Base-by-base conservation (phyloP, 257 asterid genomes). In the Solanum appendiculatum region DNA sequence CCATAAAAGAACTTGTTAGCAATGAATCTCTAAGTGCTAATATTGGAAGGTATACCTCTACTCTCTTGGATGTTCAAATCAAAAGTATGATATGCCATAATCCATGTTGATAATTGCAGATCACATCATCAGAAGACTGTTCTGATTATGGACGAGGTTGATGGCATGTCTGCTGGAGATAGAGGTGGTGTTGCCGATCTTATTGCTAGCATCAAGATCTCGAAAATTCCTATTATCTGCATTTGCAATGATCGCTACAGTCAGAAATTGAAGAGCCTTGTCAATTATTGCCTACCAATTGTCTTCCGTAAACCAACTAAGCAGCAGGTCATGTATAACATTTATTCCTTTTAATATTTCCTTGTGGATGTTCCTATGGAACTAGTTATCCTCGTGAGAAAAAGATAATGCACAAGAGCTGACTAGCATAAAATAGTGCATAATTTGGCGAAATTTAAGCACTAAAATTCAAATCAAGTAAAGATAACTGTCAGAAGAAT, bases 121-220 rank as follows among this genome's bases (percentile, higher is more conserved):
- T 90, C 94, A 85, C 93, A 92, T 75, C 94, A 87, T 88, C 93
- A 82, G 40, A 97, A 94, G 89, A 92, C 98, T 84, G 99, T 97
- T 89, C 95, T 97, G 86, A 95, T 97, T 37, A 97, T 97, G 99
- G 99, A 97, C 90, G 99, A 97, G 91, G 99, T 97, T 91, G 99
- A 97, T 58, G 99, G 99, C 82, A 97, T 97, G 99, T 96, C 99
- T 88, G 99, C 95, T 90, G 99, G 99, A 86, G 99, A 97, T 90
- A 94, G 99, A 91, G 99, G 99, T 74, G 99, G 99, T 86, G 97
- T 96, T 74, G 97, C 98, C 44, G 99, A 97, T 94, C 98, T 97
- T 86, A 97, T 97, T 90, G 95, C 99, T 91, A 96, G 97, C 90
- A 97, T 97, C 89, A 97, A 95, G 91, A 90, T 88, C 88, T 97